Base-by-base conservation (phyloP, 140 eudicot genomes). In the Oenanthe javanica region DNA sequence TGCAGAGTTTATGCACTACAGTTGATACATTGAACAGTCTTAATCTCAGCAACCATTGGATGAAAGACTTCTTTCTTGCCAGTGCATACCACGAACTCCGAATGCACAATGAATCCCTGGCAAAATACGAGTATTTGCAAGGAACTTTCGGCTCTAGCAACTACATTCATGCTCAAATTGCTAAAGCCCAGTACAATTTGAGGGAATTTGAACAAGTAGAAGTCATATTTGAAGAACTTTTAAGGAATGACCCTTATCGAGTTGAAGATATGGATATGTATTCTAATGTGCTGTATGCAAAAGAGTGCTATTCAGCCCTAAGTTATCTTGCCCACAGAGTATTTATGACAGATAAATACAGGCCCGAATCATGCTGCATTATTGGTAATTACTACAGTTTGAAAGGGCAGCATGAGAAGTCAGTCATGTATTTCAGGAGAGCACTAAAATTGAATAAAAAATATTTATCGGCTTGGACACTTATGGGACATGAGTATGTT, bases 231-330 rank as follows among this genome's bases (percentile, higher is more conserved):
- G 99, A 96, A 79, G 99, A 96, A 78, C 97, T 96, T 83, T 72
- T 91, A 9, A 84, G 93, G 79, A 91, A 84, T 38, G 99, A 96
- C 72, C 98, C 99, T 4, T 93, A 93, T 66, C 92, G 98, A 49
- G 86, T 96, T 49, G 99, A 96, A 74, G 98, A 93, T 84, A 93
- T 96, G 98, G 99, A 96, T 80, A 91, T 96, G 94, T 96, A 93
- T 70, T 96, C 99, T 16, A 96, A 96, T 19, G 96, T 96, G 78
- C 87, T 96, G 15, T 96, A 96, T 64, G 96, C 99, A 31, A 96
- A 96, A 79, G 99, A 93, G 73, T 89, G 97, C 76, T 88, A 80
- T 79, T 93, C 99, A 0, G 98, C 97, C 64, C 80, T 95, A 43
- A 92, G 98, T 78, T 96, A 91, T 82, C 97, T 95, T 47, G 99